Base-by-base conservation (phyloP, 116 monocot species). In the Posidonia oceanica region DNA sequence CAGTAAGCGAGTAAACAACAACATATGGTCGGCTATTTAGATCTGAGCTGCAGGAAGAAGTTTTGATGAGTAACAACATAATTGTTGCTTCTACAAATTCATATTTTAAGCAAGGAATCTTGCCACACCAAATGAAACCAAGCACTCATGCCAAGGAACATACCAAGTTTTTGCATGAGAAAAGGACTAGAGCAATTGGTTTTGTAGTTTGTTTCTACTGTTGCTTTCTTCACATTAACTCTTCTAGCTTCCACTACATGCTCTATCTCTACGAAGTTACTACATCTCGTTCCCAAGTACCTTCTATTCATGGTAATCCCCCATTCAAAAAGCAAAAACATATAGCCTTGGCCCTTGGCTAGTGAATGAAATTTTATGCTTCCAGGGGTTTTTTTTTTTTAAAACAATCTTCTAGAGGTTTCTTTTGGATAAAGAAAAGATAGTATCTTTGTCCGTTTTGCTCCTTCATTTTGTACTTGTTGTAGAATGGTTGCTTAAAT, bases 141-240 rank as follows among this genome's bases (percentile, higher is more conserved):
- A 54, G 17, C 68, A 53, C 68, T 54, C n/a, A 22, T 54, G 4
- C 68, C 68, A 54, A 68, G 68, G 23, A 14, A 68, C 44, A 36
- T 68, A 4, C 17, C 29, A 53, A 36, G 61, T 48, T 61, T 71
- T 61, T 61, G 59, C 60, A 71, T 44, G 44, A 42, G 71, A 61
- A 60, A 71, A 61, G n/a, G 71, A 61, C 60, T 13, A 15, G 18
- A 44, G 29, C 53, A 48, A 48, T 52, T 68, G 36, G 36, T 53
- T 52, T 53, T 53, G 11, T 40, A 5, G 40, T 40, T 64, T 64
- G 64, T 41, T 41, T 40, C 41, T 14, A n/a, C 64, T 15, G 64
- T 40, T 64, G 64, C 36, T 64, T 64, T 64, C 36, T 62, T 62
- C 62, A 7, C 22, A 2, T 13, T 62, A 5, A 62, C 36, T 48